Conservation (phyloP, 768 basidiomycete genomes). For the Boletus sp. region DNA sequence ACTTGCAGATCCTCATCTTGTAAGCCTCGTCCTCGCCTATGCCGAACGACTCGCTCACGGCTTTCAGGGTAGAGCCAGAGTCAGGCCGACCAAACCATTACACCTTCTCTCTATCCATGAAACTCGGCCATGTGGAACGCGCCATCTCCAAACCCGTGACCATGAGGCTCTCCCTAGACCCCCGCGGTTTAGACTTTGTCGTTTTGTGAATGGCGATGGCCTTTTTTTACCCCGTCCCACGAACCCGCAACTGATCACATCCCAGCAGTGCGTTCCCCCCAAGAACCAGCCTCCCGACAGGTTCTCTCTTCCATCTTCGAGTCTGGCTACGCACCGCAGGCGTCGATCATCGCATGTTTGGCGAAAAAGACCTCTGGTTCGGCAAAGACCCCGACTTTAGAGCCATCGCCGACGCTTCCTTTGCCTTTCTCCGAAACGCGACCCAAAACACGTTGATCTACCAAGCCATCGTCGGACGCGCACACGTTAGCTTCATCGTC, state of each 20-base stretch:
- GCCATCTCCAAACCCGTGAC: slow-evolving; percentile 45
- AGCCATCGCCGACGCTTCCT: slow-evolving; percentile 53
- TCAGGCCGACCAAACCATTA: slow-evolving; percentile 35
- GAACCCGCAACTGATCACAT: not conserved
- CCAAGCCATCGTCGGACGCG: slow-evolving; percentile 52
- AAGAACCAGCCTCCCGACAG: slow-evolving; percentile 51
- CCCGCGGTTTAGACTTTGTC: slow-evolving; percentile 52
- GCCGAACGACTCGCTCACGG: slow-evolving; percentile 4
- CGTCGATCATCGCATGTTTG: slow-evolving; percentile 63
- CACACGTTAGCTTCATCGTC: slow-evolving; percentile 53
- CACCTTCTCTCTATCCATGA: slow-evolving; percentile 52
- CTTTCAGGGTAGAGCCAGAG: slow-evolving; percentile 29
- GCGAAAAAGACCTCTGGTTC: slow-evolving; percentile 62
- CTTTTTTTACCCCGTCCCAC: not conserved
- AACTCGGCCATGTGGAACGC: slow-evolving; percentile 54
- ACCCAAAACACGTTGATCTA: slow-evolving; percentile 49
- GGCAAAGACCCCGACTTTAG: slow-evolving; percentile 65
- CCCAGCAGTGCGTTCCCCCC: slow-evolving; percentile 53
- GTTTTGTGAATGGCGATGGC: slow-evolving; percentile 48
- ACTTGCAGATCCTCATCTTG: slow-evolving; percentile 51
- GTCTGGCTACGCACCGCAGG: slow-evolving; percentile 59
- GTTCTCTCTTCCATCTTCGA: slow-evolving; percentile 53
- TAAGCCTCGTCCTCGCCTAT: slow-evolving; percentile 27
- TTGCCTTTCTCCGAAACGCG: slow-evolving; percentile 45
- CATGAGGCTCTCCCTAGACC: slow-evolving; percentile 49